These are phyloP conservation scores for Cercophora scortea DNA, from an alignment of 495 filamentous ascomycete genomes.

Conservation along the genomic window DNA sequence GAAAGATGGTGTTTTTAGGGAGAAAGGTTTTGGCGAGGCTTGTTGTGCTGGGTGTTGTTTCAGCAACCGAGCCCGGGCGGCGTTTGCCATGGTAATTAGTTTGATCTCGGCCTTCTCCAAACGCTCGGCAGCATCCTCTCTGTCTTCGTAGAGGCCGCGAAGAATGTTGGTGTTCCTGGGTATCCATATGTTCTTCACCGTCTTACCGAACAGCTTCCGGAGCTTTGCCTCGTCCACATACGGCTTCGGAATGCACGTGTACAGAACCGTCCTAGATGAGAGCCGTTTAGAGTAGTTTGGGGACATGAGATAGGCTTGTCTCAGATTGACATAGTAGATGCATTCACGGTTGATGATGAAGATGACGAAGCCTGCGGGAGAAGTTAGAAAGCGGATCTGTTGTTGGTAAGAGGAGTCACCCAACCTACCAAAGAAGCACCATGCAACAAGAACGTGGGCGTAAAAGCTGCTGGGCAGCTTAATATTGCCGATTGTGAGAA, in stretches of 20 bases:
- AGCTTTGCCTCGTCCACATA: constrained; percentile 49
- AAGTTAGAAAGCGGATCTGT: neutral
- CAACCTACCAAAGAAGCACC: constrained; percentile 59
- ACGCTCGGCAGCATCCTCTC: constrained; percentile 51
- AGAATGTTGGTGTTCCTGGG: constrained; percentile 49
- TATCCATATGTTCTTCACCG: constrained; percentile 55
- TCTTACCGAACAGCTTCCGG: constrained; percentile 53
- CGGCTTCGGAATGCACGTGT: constrained; percentile 56
- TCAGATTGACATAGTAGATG: constrained; percentile 59
- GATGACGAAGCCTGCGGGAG: constrained; percentile 48
- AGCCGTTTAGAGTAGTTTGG: constrained; percentile 57
- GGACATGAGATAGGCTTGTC: constrained; percentile 65
- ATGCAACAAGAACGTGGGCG: constrained; percentile 51
- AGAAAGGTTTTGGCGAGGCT: constrained; percentile 1
- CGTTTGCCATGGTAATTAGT: constrained; percentile 54
- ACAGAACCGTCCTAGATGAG: constrained; percentile 62
- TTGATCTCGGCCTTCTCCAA: constrained; percentile 60
- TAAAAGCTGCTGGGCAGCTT: constrained; percentile 44
- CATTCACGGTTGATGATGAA: constrained; percentile 60
- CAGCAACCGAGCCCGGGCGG: constrained; percentile 40
- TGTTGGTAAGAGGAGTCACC: neutral
- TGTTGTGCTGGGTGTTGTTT: constrained; percentile 32
- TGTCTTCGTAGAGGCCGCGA: constrained; percentile 47
- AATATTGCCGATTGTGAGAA: constrained; percentile 62
- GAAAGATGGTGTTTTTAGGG: neutral